Evolutionary conservation across 2,329 filamentous ascomycete species (phyloP).

Genomic region (Torrubiella hemipterigena): DNA sequence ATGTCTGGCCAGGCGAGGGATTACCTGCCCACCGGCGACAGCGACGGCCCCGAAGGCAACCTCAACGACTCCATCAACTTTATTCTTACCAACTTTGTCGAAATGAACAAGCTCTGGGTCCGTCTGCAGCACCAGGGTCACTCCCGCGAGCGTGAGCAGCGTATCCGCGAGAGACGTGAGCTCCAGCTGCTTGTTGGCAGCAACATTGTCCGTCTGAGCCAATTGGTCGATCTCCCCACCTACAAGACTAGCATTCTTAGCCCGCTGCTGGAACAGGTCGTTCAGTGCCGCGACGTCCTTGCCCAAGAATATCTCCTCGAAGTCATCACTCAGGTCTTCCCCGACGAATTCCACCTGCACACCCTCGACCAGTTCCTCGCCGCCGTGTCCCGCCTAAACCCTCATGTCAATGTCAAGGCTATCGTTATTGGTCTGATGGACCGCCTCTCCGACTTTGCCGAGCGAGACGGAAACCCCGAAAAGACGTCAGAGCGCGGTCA

Average conservation of each 20-base stretch:
- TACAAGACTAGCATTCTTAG: slow-evolving; percentile 87
- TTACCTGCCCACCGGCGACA: slow-evolving; percentile 65
- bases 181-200: slow-evolving; percentile 90
- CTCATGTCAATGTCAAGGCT: slow-evolving; percentile 93
- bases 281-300: slow-evolving; percentile 92
- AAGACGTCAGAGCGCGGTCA: slow-evolving; percentile 60
- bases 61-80: slow-evolving; percentile 97
- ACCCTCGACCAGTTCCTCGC: slow-evolving; percentile 92
- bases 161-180: slow-evolving; percentile 90
- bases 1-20: slow-evolving; percentile 91
- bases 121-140: slow-evolving; percentile 94
- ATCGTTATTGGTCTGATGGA: slow-evolving; percentile 99
- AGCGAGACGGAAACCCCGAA: slow-evolving; percentile 67
- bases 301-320: slow-evolving; percentile 96
- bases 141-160: slow-evolving; percentile 83
- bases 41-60: slow-evolving; percentile 90
- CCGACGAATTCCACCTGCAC: slow-evolving; percentile 95
- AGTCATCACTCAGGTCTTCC: slow-evolving; percentile 98
- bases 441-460: slow-evolving; percentile 85
- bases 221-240: slow-evolving; percentile 85
- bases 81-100: slow-evolving; percentile 94
- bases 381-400: slow-evolving; percentile 84
- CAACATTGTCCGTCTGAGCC: slow-evolving; percentile 89
- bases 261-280: slow-evolving; percentile 87
- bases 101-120: slow-evolving; percentile 99